A percentile compares a stretch with the other conserved stretches of the same genome.
phyloP scores from a whole-genome alignment of 2,329 filamentous ascomycete genomes.

The Plenodomus biglobosus region DNA sequence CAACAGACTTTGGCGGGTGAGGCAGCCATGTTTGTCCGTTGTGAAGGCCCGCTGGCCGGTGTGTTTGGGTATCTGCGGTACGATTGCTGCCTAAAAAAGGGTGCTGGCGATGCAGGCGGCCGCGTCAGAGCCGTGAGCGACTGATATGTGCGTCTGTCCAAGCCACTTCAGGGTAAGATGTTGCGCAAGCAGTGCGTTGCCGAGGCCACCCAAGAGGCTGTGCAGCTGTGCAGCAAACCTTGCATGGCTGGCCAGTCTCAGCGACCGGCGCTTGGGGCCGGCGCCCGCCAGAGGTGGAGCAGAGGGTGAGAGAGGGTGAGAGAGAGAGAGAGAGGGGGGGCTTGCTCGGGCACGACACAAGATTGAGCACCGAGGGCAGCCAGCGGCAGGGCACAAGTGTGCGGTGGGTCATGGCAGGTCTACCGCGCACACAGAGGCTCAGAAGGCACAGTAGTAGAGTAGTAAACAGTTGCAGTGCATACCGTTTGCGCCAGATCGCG shows the following conservation, averaged over 20 bases:
- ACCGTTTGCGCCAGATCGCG: neutral
- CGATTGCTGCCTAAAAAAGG: neutral
- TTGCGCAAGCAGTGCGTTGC: constrained; percentile 6
- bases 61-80: neutral
- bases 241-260: neutral
- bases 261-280: neutral
- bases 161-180: neutral
- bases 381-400: too few species aligned
- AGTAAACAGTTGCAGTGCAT: neutral
- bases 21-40: too few species aligned
- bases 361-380: neutral
- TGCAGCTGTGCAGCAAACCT: neutral
- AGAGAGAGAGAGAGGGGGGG: too few species aligned
- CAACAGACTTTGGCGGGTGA: too few species aligned
- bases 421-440: neutral
- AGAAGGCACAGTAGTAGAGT: too few species aligned
- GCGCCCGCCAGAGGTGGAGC: too few species aligned
- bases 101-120: neutral
- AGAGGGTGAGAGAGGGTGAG: too few species aligned
- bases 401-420: neutral
- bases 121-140: neutral
- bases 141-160: neutral
- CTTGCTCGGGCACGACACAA: neutral
- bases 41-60: too few species aligned
- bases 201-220: neutral